Base-by-base conservation (phyloP, 2,329 filamentous ascomycete genomes). In the Neofusicoccum umdonicola region DNA sequence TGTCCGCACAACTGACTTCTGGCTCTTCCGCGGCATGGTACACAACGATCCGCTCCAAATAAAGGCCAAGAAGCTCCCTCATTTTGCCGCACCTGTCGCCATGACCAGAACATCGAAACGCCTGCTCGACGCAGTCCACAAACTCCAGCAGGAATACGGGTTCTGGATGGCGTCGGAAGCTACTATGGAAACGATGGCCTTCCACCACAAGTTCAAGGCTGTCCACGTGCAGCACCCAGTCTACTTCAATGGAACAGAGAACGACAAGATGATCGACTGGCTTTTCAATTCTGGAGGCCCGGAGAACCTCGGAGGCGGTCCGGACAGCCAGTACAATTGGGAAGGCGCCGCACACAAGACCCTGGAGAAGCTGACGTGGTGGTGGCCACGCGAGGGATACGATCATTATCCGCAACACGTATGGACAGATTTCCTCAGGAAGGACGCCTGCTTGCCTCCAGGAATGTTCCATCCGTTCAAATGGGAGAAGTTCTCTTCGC, bases 81-180 rank as follows among this genome's bases (percentile, higher is more conserved):
- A 83, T 64, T 84, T 85, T 70, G 80, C 80, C 27, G 82, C 85
- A 62, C 80, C 81, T 0, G 76, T 79, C n/a, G 94, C 93, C 0
- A 89, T 93, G 0, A 90, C 90, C 0, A 88, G 94, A 60, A 90
- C 98, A 79, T 95, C 90, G 9, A 88, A 88, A 54, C 87, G 88
- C 51, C 86, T 97, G 52, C 84, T 98, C n/a, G 81, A 88, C 66
- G 89, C 89, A 15, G 97, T 98, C 94, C 94, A 98, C 81, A 86
- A 87, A 62, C 47, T 65, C 8, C 93, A 97, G 80, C 97, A 93
- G 31, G 85, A 91, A 71, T 89, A 90, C 73, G 93, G 93, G 70
- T 91, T 96, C 77, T 91, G 91, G 68, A 96, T 95, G 81, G 96
- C 96, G 75, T 91, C 93, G 0, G 94, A 98, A 78, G 97, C 97